Base-by-base conservation (phyloP, 352 stramenopile genomes). In the Pythium myriotylum region DNA sequence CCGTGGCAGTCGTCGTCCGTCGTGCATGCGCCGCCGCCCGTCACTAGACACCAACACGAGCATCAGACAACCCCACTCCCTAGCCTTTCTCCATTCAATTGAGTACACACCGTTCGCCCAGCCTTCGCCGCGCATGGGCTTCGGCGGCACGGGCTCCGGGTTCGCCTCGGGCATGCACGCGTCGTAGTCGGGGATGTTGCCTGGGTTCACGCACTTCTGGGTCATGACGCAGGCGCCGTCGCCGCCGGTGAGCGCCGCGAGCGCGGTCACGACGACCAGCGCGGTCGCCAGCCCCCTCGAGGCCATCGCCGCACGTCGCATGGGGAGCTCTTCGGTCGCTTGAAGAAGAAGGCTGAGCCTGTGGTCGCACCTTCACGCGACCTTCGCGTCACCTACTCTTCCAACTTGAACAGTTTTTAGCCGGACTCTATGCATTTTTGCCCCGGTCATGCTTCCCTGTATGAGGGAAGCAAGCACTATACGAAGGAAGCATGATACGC, bases 131-230 rank as follows among this genome's bases (percentile, higher is more conserved):
- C 47, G 19, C 76, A 84, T 84, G 55, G 77, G 56, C 46, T 55
- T 13, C 12, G 64, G 55, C 27, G 17, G 20, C 10, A 62, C 49
- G 26, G 54, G 32, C 23, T 19, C 40, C 29, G 59, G 67, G 49
- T 86, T 70, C 37, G 81, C 84, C 58, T 90, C 76, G 8, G 84
- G 84, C 47, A 92, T 92, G 54, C 84, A 94, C 32, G 52, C 48
- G 39, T 89, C 74, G 57, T 84, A 91, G 70, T 94, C 84, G 0
- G 80, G 80, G 0, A 78, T 56, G 50, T 94, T 91, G 27, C 73
- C 74, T 0, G 82, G 81, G 50, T 91, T 91, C 26, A 89, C 72
- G 59, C 84, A 94, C 23, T 76, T 87, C 68, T 92, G 82, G 8
- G 84, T 92, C 82, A 94, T 94, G 7, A 81, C 72, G 40, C 84